These are phyloP conservation scores for Lolium multiflorum DNA, from an alignment of 176 grass and related monocot species.

Conservation along the genomic window DNA sequence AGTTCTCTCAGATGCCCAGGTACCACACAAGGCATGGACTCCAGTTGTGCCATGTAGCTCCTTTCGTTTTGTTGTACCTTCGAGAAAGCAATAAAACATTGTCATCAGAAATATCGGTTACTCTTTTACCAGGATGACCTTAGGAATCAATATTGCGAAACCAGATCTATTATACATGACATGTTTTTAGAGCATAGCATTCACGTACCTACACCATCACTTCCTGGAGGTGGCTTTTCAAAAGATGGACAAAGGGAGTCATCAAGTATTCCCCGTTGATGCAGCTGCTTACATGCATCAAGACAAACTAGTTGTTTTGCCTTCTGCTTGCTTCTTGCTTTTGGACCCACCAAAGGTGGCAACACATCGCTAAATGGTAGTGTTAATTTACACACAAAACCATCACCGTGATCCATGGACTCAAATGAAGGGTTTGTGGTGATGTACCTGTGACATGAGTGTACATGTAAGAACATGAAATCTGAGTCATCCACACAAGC, in stretches of 20 bases:
- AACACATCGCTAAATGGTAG: conserved; percentile 70
- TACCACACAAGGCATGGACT: conserved; percentile 66
- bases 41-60: conserved; percentile 72
- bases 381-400: conserved; percentile 67
- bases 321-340: conserved; percentile 63
- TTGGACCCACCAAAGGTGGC: conserved; percentile 61
- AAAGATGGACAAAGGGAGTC: conserved; percentile 62
- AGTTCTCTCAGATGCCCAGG: conserved; percentile 62
- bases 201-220: conserved; percentile 65
- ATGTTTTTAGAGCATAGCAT: conserved; percentile 31
- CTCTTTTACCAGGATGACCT: not conserved
- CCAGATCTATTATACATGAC: conserved; percentile 25
- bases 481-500: conserved; percentile 7
- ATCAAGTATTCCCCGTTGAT: conserved; percentile 73
- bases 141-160: not conserved
- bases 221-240: not conserved
- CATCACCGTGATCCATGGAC: conserved; percentile 49
- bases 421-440: conserved; percentile 63
- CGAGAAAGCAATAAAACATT: conserved; percentile 6
- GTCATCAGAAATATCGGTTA: not conserved
- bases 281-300: conserved; percentile 88
- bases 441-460: conserved; percentile 49
- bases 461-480: conserved; percentile 9
- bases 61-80: conserved; percentile 93
- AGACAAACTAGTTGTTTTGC: conserved; percentile 83